Conservation (phyloP, 1,139 yeast genomes). For the Pichia kudriavzevii region DNA sequence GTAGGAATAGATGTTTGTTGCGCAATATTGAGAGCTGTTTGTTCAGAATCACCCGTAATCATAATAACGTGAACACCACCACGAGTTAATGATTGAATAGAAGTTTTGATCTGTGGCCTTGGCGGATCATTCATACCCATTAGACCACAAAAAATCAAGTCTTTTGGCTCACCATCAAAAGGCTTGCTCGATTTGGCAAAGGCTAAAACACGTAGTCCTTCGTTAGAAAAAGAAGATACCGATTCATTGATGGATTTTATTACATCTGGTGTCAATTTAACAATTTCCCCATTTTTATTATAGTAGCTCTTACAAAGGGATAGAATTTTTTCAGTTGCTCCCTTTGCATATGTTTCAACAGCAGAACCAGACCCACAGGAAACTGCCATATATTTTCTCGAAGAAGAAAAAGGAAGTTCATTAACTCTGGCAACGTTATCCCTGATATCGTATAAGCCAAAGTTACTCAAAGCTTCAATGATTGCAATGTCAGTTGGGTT, state of each 20-base stretch:
- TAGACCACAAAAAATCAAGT: slow-evolving; percentile 71
- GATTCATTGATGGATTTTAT: slow-evolving; percentile 41
- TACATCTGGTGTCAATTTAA: slow-evolving; percentile 45
- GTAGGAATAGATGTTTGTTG: slow-evolving; percentile 88
- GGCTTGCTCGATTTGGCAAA: slow-evolving; percentile 52
- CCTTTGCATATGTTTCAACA: slow-evolving; percentile 67
- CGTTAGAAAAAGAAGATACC: slow-evolving; percentile 62
- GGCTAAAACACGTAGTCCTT: slow-evolving; percentile 82
- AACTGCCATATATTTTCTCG: slow-evolving; percentile 86
- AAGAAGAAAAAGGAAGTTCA: slow-evolving; percentile 81
- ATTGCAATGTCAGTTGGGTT: slow-evolving; percentile 93
- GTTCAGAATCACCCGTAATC: slow-evolving; percentile 96
- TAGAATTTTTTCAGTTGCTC: slow-evolving; percentile 78
- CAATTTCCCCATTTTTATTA: slow-evolving; percentile 47
- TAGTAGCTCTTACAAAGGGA: slow-evolving; percentile 53
- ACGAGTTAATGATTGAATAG: slow-evolving; percentile 65
- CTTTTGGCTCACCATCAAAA: slow-evolving; percentile 40
- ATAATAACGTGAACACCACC: slow-evolving; percentile 95
- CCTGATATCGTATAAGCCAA: slow-evolving; percentile 67
- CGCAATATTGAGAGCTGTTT: slow-evolving; percentile 89
- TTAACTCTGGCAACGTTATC: slow-evolving; percentile 47
- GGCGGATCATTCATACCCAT: slow-evolving; percentile 98
- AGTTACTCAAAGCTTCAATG: slow-evolving; percentile 62
- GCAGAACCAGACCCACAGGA: slow-evolving; percentile 45
- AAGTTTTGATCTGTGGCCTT: slow-evolving; percentile 67